Base-by-base conservation (phyloP, 495 filamentous ascomycete genomes). In the Aspergillus homomorphus region DNA sequence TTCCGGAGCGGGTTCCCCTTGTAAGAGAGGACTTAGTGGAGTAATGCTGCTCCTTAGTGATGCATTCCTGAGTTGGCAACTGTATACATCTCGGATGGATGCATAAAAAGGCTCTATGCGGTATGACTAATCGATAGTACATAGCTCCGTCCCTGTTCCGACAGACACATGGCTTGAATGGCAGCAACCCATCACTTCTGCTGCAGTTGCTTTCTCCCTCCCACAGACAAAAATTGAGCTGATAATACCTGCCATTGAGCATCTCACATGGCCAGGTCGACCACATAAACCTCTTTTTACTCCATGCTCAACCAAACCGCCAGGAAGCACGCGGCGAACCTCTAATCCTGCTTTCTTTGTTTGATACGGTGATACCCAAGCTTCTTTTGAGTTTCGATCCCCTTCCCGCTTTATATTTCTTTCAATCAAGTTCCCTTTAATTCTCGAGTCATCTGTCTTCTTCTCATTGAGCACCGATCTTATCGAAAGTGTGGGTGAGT, bases 191-290 rank as follows among this genome's bases (percentile, higher is more conserved):
- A 38, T 44, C 43, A 43, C n/a, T 20, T 12, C 33, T 28, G 8
- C 38, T 14, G 45, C 28, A n/a, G 16, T 4, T 53, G 19, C 45
- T 5, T 14, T 19, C 26, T 9, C 51, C 12, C 45, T 43, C 41
- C 28, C 55, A 49, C 51, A 38, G 45, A 18, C 45, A 57, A n/a
- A n/a, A n/a, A 52, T 51, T 24, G 48, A 23, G 18, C 45, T 30
- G 45, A 51, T 30, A 26, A 55, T 45, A 24, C 48, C 56, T 54
- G 53, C 45, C 46, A 22, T 22, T 51, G 45, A 38, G 41, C 21
- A 26, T 54, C 22, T 62, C 55, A 62, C 60, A 62, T 62, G 55
- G 51, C 19, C 16, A 16, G 28, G 6, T 30, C 24, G 23, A 15
- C 38, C 50, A 52, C 57, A 55, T 55, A 51, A 52, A 62, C 45